Percentiles rank a stretch among this genome's conserved stretches.
These are phyloP conservation scores for Thraustochytrium sp. DNA, from an alignment of 352 stramenopile genomes.

Conservation along the genomic window DNA sequence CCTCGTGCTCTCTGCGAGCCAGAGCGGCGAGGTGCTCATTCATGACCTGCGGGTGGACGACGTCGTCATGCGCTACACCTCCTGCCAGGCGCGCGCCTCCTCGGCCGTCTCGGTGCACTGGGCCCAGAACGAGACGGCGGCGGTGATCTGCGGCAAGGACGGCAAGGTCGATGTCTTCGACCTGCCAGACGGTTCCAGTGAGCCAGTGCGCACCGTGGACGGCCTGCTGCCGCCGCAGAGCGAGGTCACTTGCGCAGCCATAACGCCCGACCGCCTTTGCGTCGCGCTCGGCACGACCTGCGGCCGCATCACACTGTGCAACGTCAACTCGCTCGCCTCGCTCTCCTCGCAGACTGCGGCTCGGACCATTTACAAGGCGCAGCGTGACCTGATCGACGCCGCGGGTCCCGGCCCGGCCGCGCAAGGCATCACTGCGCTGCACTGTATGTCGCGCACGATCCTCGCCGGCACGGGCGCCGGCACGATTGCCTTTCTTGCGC, in stretches of 20 bases:
- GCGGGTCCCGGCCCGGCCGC: neutral
- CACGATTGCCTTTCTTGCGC: neutral
- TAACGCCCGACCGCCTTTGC: slow-evolving; percentile 22
- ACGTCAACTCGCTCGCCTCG: slow-evolving; percentile 8
- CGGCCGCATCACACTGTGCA: neutral
- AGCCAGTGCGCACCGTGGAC: neutral
- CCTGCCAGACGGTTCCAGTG: neutral
- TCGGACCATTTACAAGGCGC: neutral
- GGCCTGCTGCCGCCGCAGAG: neutral
- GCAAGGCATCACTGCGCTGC: neutral
- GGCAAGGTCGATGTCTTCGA: slow-evolving; percentile 23
- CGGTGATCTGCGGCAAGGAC: neutral
- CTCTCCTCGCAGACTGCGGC: neutral
- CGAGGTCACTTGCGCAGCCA: neutral
- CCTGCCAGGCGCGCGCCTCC: neutral
- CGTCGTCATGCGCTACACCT: neutral
- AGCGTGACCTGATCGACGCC: neutral
- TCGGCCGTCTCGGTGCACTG: slow-evolving; percentile 2
- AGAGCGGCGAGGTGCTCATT: neutral
- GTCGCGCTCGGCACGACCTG: slow-evolving; percentile 19
- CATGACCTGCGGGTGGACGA: neutral
- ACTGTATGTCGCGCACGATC: neutral
- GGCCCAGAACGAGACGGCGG: slow-evolving; percentile 20
- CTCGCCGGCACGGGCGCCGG: neutral
- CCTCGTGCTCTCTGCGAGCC: slow-evolving; percentile 7